Evolutionary conservation across 768 basidiomycete genomes (phyloP).

Genomic region (Auriscalpium orientale): DNA sequence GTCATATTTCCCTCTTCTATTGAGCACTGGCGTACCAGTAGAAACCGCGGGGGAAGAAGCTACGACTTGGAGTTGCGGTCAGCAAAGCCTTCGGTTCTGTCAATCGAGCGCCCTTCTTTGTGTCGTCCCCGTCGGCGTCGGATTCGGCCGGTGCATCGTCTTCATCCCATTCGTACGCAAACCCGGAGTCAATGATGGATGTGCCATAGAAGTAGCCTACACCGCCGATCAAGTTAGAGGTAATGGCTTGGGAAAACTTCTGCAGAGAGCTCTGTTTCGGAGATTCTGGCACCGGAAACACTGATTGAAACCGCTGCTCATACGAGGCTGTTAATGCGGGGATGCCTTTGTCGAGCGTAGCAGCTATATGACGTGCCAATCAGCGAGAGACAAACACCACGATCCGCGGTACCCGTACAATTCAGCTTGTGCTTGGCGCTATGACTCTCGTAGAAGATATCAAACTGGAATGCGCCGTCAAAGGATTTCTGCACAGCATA

Average conservation of each 20-base stretch:
- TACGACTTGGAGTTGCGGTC: constrained; percentile 91
- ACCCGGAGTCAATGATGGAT: constrained; percentile 78
- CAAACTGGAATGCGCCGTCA: constrained; percentile 82
- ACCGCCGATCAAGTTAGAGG: constrained; percentile 86
- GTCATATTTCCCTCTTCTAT: not conserved
- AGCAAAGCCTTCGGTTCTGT: constrained; percentile 72
- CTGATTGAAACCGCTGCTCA: constrained; percentile 53
- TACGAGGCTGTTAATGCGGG: constrained; percentile 55
- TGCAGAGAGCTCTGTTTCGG: constrained; percentile 44
- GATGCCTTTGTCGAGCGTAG: constrained; percentile 61
- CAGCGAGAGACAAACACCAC: not conserved
- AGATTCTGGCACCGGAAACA: constrained; percentile 62
- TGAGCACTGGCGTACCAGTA: constrained; percentile 63
- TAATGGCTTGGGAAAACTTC: constrained; percentile 80
- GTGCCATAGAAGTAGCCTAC: constrained; percentile 93
- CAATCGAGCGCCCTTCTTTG: constrained; percentile 47
- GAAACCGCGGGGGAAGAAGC: constrained; percentile 96
- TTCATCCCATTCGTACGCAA: constrained; percentile 90
- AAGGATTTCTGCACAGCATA: constrained; percentile 84
- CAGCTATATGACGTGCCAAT: constrained; percentile 34
- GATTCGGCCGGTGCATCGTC: constrained; percentile 41
- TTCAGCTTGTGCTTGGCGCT: constrained; percentile 58
- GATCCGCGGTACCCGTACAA: constrained; percentile 35
- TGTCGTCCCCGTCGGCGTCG: constrained; percentile 34
- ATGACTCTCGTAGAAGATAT: constrained; percentile 78